Evolutionary conservation across 352 stramenopile genomes (phyloP).

Genomic region (Lagenidium sp.): DNA sequence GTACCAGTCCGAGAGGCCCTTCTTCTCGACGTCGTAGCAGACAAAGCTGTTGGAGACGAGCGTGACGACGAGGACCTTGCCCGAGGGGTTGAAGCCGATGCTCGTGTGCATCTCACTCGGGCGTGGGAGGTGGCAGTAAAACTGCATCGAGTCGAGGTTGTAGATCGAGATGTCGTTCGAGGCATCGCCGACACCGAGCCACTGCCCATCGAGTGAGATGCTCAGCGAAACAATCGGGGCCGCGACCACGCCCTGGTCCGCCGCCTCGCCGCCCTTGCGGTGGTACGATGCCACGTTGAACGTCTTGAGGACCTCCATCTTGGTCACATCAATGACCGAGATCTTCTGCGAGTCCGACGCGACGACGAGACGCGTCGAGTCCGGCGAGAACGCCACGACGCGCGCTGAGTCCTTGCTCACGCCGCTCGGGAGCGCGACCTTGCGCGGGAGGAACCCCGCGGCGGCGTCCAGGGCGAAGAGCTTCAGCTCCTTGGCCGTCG

Average conservation of each 20-base stretch:
- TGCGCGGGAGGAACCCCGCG: conserved; percentile 39
- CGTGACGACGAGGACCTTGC: conserved; percentile 70
- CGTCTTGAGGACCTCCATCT: conserved; percentile 69
- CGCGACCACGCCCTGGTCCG: conserved; percentile 10
- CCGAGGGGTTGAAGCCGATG: conserved; percentile 67
- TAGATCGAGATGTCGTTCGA: conserved; percentile 69
- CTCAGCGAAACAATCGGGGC: conserved; percentile 56
- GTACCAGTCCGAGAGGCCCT: conserved; percentile 68
- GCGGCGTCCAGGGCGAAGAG: conserved; percentile 71
- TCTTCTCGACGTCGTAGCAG: conserved; percentile 80
- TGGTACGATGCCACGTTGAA: conserved; percentile 31
- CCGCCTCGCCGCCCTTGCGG: not conserved
- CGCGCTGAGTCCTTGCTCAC: conserved; percentile 36
- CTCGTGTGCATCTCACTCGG: conserved; percentile 71
- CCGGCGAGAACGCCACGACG: conserved; percentile 66
- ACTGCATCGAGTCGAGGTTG: conserved; percentile 84
- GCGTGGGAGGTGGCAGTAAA: conserved; percentile 55
- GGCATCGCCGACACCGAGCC: conserved; percentile 60
- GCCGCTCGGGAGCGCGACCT: conserved; percentile 30
- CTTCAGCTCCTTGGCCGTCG: conserved; percentile 79
- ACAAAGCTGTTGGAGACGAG: conserved; percentile 80
- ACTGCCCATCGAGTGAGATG: conserved; percentile 75
- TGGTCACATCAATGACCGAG: conserved; percentile 59
- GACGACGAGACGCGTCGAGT: conserved; percentile 69
- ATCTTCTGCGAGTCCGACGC: conserved; percentile 56